A percentile compares a stretch with the other conserved stretches of the same genome.
Evolutionary conservation across 129 eudicot species (phyloP).

Genomic region (Rutidosis leptorrhynchoides): DNA sequence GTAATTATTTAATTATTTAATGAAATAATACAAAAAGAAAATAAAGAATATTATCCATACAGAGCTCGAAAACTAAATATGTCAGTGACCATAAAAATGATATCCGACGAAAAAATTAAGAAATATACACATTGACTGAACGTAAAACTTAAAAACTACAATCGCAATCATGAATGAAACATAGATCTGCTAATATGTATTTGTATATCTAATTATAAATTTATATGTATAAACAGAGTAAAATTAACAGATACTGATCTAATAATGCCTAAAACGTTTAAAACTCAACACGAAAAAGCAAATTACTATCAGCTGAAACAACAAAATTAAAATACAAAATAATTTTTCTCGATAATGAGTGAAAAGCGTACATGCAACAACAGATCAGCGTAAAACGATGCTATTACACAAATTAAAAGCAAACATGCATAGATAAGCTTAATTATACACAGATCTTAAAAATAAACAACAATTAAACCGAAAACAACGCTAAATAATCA

Average conservation of each 20-base stretch:
- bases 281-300: not conserved
- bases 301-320: not conserved
- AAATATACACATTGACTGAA: not conserved
- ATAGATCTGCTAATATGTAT: not conserved
- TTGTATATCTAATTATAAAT: too few relatives aligned
- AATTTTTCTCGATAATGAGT: not conserved
- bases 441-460: constrained; percentile 4
- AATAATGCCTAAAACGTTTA: not conserved
- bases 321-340: not conserved
- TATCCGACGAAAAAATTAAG: not conserved
- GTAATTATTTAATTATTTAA: too few relatives aligned
- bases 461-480: not conserved
- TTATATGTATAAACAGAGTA: not conserved
- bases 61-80: too few relatives aligned
- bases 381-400: constrained; percentile 12
- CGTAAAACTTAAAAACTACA: not conserved
- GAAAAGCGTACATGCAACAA: not conserved
- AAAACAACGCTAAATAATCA: not conserved
- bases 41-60: too few relatives aligned
- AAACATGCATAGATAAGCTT: not conserved
- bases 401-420: not conserved
- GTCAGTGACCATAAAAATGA: not conserved
- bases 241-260: not conserved
- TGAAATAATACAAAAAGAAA: too few relatives aligned
- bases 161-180: constrained; percentile 10